Evolutionary conservation across 495 filamentous ascomycete species (phyloP).

Genomic region (Lasiosphaeria ovina): DNA sequence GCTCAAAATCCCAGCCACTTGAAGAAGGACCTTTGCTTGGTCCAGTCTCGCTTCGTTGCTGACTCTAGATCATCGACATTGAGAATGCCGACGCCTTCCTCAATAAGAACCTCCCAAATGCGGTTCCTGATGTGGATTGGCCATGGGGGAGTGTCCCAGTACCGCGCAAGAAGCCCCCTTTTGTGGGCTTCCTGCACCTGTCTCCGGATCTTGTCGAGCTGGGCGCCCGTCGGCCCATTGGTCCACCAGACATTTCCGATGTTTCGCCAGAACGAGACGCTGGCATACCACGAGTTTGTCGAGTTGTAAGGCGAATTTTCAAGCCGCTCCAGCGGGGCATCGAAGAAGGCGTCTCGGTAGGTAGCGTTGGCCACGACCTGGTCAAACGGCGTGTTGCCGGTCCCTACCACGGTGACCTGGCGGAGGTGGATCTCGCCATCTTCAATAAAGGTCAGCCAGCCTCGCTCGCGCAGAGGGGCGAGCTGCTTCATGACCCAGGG

Average conservation of each 20-base stretch:
- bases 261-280: slow-evolving; percentile 43
- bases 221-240: slow-evolving; percentile 41
- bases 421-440: slow-evolving; percentile 50
- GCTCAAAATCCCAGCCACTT: neutral
- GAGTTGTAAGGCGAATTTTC: slow-evolving; percentile 36
- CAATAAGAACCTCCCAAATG: slow-evolving; percentile 69
- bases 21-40: slow-evolving; percentile 18
- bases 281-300: slow-evolving; percentile 55
- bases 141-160: slow-evolving; percentile 80
- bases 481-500: slow-evolving; percentile 59
- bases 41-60: slow-evolving; percentile 36
- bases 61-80: slow-evolving; percentile 72
- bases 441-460: slow-evolving; percentile 59
- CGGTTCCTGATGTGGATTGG: slow-evolving; percentile 69
- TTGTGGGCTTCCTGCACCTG: slow-evolving; percentile 69
- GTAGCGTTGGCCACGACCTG: slow-evolving; percentile 45
- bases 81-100: slow-evolving; percentile 69
- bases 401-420: slow-evolving; percentile 75
- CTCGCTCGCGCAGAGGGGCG: slow-evolving; percentile 59
- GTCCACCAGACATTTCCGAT: slow-evolving; percentile 48
- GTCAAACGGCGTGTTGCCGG: slow-evolving; percentile 74
- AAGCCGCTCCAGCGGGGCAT: slow-evolving; percentile 56
- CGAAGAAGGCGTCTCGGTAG: slow-evolving; percentile 65
- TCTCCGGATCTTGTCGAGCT: slow-evolving; percentile 58
- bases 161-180: slow-evolving; percentile 69